Conservation (phyloP, 768 basidiomycete species). For the Boletus barrowsii region DNA sequence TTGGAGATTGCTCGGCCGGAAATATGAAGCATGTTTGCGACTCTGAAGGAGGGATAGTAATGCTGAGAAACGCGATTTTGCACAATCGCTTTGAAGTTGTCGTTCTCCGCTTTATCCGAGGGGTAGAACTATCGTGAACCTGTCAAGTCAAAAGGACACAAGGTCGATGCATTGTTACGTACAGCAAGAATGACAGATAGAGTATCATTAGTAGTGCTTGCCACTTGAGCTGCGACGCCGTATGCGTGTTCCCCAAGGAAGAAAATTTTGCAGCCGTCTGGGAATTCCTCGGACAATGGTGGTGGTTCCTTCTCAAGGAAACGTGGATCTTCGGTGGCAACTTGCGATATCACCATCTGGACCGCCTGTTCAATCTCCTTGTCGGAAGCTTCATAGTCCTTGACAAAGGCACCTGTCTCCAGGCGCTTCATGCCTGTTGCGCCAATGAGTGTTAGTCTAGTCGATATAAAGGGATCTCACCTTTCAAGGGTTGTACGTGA, state of each 20-base stretch:
- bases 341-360: conserved; percentile 79
- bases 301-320: conserved; percentile 80
- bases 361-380: conserved; percentile 85
- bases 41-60: conserved; percentile 80
- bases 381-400: conserved; percentile 84
- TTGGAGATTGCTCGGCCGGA: conserved; percentile 79
- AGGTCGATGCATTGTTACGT: conserved; percentile 15
- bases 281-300: conserved; percentile 84
- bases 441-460: not conserved
- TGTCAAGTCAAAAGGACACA: not conserved
- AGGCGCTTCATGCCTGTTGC: conserved; percentile 78
- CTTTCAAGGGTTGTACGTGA: conserved; percentile 90
- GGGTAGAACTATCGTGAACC: conserved; percentile 69
- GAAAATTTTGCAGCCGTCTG: conserved; percentile 86
- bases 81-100: conserved; percentile 72
- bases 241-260: conserved; percentile 95
- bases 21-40: conserved; percentile 69
- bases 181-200: conserved; percentile 90
- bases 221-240: conserved; percentile 92
- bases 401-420: conserved; percentile 87
- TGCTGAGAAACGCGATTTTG: conserved; percentile 41
- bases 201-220: conserved; percentile 60
- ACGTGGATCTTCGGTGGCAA: conserved; percentile 86
- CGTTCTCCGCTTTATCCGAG: conserved; percentile 75
- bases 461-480: conserved; percentile 36